Base-by-base conservation (phyloP, 805 yeast species). In the Teunomyces stri region DNA sequence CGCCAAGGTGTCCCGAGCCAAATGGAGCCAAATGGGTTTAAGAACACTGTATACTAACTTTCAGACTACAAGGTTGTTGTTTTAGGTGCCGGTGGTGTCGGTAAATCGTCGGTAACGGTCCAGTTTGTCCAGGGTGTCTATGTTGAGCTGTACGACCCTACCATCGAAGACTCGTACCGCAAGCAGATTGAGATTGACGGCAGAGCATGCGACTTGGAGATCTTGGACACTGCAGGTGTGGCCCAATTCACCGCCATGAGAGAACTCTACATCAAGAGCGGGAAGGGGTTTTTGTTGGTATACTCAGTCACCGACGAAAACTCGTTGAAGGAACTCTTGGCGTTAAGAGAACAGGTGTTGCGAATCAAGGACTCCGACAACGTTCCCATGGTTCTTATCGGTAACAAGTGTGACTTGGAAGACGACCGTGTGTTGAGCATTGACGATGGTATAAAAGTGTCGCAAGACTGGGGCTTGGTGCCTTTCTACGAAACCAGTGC, bases 11-110 rank as follows among this genome's bases (percentile, higher is more conserved):
- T n/a, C n/a, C n/a, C n/a, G n/a, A n/a, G n/a, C n/a, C n/a, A n/a
- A n/a, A n/a, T n/a, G n/a, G n/a, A n/a, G n/a, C n/a, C n/a, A n/a
- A n/a, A n/a, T n/a, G n/a, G n/a, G n/a, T n/a, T n/a, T n/a, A n/a
- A n/a, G n/a, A n/a, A n/a, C n/a, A n/a, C n/a, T n/a, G n/a, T n/a
- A 22, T 25, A 43, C 46, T 39, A 49, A 33, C 47, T 12, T 7
- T 7, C 28, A 79, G 97, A 91, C 62, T 90, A 90, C 66, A 89
- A 89, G 62, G 73, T 94, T 39, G 97, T 89, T 13, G 94, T 92
- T 15, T 73, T 92, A 49, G 99, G 99, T 51, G 96, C 97, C 11
- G 97, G 97, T 58, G 97, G 97, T 68, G 97, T 89, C 6, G 99
- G 99, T 58, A 92, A 92, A 60, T 89, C 97, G 20, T 90, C 96